Base-by-base conservation (phyloP, 768 basidiomycete genomes). In the Lactarius sanguifluus region DNA sequence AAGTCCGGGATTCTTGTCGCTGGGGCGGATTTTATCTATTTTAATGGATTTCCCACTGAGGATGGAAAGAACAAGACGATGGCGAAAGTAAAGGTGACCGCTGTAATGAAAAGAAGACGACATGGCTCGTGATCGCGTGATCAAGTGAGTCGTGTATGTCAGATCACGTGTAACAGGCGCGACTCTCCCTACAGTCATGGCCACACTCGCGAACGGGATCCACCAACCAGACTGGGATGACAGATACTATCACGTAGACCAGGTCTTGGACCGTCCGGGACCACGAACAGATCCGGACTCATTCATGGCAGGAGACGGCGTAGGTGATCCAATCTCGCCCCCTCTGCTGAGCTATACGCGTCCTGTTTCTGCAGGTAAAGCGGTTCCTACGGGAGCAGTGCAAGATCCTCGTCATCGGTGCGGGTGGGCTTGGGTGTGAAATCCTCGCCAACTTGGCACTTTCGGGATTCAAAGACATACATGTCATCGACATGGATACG, bases 401-500 rank as follows among this genome's bases (percentile, higher is more conserved):
- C 75, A 98, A 97, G 81, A 90, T 98, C 71, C 85, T 98, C 52
- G 96, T 98, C 70, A 98, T 99, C 73, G 97, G 97, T 38, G 97
- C 97, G 34, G 97, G 97, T 40, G 97, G 97, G 64, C 81, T 99
- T 50, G 97, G 97, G 13, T 99, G 91, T 77, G 97, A 99, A 81
- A 98, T 98, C 71, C 82, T 99, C 50, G 92, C 96, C 66, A 97
- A 98, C 77, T 85, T 99, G 59, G 96, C 97, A 28, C 79, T 98
- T 71, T 91, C 93, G 55, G 97, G 97, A 30, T 99, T 98, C 87
- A 92, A 91, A 77, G 92, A 98, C 73, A 97, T 98, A 71, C 94
- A 98, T 81, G 96, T 99, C 67, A 98, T 99, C 75, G 97, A 99
- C 82, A 98, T 99, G 96, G 96, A 99, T 81, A 98, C 96, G 18